Evolutionary conservation across 352 stramenopile species (phyloP).

Genomic region (Phytophthora parvispora): DNA sequence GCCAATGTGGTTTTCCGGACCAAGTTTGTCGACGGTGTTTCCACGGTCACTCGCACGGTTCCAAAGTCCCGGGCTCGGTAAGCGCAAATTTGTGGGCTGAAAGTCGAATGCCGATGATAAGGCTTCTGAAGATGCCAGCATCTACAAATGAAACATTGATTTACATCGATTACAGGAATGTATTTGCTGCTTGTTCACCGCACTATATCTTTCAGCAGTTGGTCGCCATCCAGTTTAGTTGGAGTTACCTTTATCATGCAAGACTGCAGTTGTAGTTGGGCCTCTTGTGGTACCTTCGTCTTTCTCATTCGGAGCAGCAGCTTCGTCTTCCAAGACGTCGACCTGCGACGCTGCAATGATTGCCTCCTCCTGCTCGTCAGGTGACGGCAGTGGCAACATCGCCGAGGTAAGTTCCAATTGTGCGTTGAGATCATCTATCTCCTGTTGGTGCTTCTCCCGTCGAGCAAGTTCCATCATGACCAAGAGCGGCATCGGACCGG

Average conservation of each 20-base stretch:
- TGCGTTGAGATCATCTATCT: slow-evolving; percentile 44
- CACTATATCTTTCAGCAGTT: too few species aligned
- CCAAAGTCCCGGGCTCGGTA: slow-evolving; percentile 64
- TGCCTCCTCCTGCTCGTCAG: background rate
- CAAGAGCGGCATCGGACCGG: slow-evolving; percentile 59
- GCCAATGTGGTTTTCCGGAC: slow-evolving; percentile 99
- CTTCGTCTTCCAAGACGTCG: slow-evolving; percentile 23
- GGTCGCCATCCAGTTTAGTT: too few species aligned
- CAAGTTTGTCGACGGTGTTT: slow-evolving; percentile 99
- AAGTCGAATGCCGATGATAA: background rate
- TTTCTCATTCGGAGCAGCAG: background rate
- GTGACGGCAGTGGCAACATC: slow-evolving; percentile 1
- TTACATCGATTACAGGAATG: slow-evolving; percentile 24
- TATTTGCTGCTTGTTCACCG: background rate
- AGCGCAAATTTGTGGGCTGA: background rate
- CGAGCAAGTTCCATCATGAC: slow-evolving; percentile 74
- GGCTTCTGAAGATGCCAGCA: background rate
- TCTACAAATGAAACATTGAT: slow-evolving; percentile 11
- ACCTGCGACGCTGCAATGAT: slow-evolving; percentile 23
- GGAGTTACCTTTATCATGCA: too few species aligned
- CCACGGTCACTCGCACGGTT: slow-evolving; percentile 97
- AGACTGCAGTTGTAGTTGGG: too few species aligned
- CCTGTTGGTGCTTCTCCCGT: slow-evolving; percentile 40
- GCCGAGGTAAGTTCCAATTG: slow-evolving; percentile 55
- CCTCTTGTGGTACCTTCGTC: too few species aligned